A percentile compares a stretch with the other conserved stretches of the same genome.
phyloP scores from a whole-genome alignment of 2,329 filamentous ascomycete genomes.

The Amylocarpus encephaloides region DNA sequence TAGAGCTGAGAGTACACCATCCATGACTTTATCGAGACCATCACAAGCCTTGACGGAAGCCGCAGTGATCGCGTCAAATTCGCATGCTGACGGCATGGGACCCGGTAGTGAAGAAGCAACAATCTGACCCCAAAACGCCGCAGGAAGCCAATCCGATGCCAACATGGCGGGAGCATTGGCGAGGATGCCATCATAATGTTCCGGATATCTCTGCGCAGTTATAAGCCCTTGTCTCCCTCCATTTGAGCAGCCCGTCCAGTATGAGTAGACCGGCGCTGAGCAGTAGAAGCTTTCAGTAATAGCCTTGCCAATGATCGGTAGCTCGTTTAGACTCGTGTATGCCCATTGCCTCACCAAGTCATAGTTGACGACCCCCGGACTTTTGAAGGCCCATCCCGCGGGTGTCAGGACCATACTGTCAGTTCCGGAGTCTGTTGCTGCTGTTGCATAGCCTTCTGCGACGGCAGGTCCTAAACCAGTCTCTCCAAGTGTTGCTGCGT shows the following conservation, averaged over 20 bases:
- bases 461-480: slow-evolving; percentile 20
- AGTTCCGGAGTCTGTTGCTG: slow-evolving; percentile 11
- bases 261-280: slow-evolving; percentile 31
- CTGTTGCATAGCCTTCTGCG: slow-evolving; percentile 23
- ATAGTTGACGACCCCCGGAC: slow-evolving; percentile 16
- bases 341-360: slow-evolving; percentile 34
- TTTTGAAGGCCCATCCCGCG: slow-evolving; percentile 6
- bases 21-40: slow-evolving; percentile 14
- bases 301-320: slow-evolving; percentile 30
- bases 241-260: slow-evolving; percentile 34
- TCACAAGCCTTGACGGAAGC: slow-evolving; percentile 14
- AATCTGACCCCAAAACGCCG: slow-evolving; percentile 8
- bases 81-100: slow-evolving; percentile 7
- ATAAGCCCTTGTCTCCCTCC: slow-evolving; percentile 34
- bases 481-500: slow-evolving; percentile 19
- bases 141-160: slow-evolving; percentile 8
- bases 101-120: slow-evolving; percentile 10
- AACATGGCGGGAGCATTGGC: slow-evolving; percentile 34
- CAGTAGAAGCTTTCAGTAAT: slow-evolving; percentile 32
- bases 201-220: slow-evolving; percentile 34
- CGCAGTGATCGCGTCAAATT: slow-evolving; percentile 12
- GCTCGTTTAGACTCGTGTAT: slow-evolving; percentile 14
- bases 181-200: slow-evolving; percentile 35
- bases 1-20: slow-evolving; percentile 14
- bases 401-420: not conserved